Percentiles rank a stretch among this genome's conserved stretches.
Evolutionary conservation across 1,284 basidiomycete genomes (phyloP).

Genomic region (Moniliella sp.): DNA sequence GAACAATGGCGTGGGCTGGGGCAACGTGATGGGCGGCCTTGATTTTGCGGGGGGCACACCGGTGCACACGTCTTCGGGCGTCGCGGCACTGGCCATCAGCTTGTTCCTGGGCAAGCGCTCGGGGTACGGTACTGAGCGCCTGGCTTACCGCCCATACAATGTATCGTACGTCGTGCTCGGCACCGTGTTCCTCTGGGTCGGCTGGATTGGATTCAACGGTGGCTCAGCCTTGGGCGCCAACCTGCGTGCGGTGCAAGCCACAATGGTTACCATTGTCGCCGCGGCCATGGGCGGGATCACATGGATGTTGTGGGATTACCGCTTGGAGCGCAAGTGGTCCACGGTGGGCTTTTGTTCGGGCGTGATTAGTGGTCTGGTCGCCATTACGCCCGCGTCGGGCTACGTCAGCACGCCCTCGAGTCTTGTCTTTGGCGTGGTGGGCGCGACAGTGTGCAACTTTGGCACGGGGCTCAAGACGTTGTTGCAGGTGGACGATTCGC

Average conservation of each 20-base stretch:
- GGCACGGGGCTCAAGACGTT: slow-evolving; percentile 68
- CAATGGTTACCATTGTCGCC: slow-evolving; percentile 44
- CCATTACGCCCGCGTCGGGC: slow-evolving; percentile 62
- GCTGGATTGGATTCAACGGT: slow-evolving; percentile 34
- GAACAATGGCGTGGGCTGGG: slow-evolving; percentile 19
- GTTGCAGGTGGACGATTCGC: slow-evolving; percentile 35
- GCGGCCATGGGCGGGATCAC: slow-evolving; percentile 45
- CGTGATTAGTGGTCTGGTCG: slow-evolving; percentile 19
- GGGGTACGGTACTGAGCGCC: slow-evolving; percentile 35
- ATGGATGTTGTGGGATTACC: slow-evolving; percentile 37
- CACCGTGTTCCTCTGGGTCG: slow-evolving; percentile 36
- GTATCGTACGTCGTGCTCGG: slow-evolving; percentile 35
- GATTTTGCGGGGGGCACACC: slow-evolving; percentile 37
- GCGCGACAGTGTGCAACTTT: slow-evolving; percentile 69
- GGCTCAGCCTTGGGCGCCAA: slow-evolving; percentile 36
- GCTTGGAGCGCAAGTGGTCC: slow-evolving; percentile 37
- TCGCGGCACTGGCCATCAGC: slow-evolving; percentile 27
- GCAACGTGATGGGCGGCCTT: slow-evolving; percentile 30
- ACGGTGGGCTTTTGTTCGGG: slow-evolving; percentile 83
- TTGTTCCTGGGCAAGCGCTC: slow-evolving; percentile 35
- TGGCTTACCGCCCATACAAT: slow-evolving; percentile 36
- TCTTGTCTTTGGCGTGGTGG: slow-evolving; percentile 44
- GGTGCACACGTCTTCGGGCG: slow-evolving; percentile 35
- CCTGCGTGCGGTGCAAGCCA: slow-evolving; percentile 35
- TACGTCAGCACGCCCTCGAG: slow-evolving; percentile 26